Evolutionary conservation across 2,329 filamentous ascomycete genomes (phyloP), one percentile per base, ranked within the genome.

Genomic region (Cordyceps cicadae): DNA sequence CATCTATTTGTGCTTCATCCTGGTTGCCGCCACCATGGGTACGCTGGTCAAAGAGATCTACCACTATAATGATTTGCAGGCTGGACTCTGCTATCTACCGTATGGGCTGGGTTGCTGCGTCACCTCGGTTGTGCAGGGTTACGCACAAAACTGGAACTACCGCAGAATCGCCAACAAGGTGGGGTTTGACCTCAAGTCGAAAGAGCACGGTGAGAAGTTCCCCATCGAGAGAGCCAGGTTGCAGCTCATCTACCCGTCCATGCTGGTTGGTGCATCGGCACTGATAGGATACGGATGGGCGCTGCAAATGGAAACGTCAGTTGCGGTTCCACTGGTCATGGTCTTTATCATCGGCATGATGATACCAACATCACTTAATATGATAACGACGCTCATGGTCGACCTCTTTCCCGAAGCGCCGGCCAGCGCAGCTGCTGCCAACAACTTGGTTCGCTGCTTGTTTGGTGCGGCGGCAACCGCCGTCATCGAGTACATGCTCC

Each of bases 121-220:
- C 11, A 76, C 80, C 1, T 76, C 79, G 14, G 65, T 83, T 29
- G 69, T 71, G n/a, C 81, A 83, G 63, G 87, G 89, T 5, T 79
- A 79, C 64, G 67, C 83, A 6, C 74, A 82, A 53, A 81, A 84
- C 71, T 86, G 83, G 78, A 92, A 92, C 70, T 95, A 89, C 70
- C 79, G 84, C 7, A 82, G 87, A 45, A 80, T 86, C 52, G 88
- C 89, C 1, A 78, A 76, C 54, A 78, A 79, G 37, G 75, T 87
- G 17, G 85, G 85, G 6, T 76, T 91, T 61, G 74, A 76, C 2
- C 81, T 90, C 64, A 81, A 83, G 64, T 82, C 83, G 11, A 79
- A 80, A 21, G 76, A 79, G 62, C 76, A 83, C 64, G 71, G 83
- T 52, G 69, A 70, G 6, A 72, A 74, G 21, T 84, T 83, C 59